Conservation (phyloP, 2,329 filamentous ascomycete species). For the Elsinoe fawcettii region DNA sequence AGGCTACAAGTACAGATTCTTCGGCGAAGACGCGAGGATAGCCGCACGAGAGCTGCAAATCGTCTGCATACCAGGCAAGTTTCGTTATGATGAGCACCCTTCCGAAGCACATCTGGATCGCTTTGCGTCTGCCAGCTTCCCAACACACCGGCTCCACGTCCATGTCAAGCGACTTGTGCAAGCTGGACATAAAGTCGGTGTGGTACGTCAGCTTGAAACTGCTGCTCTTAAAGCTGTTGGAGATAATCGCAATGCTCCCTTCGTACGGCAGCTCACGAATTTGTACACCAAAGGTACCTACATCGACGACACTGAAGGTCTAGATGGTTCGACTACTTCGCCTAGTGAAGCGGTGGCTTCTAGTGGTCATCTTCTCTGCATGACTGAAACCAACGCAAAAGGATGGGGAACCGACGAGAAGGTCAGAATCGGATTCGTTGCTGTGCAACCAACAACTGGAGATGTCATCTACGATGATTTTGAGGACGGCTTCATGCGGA, state of each 20-base stretch:
- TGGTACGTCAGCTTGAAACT: slow-evolving; percentile 90
- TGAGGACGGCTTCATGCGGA: slow-evolving; percentile 95
- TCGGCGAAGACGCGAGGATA: slow-evolving; percentile 84
- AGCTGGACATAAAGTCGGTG: slow-evolving; percentile 90
- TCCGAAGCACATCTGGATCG: slow-evolving; percentile 87
- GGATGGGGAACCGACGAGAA: slow-evolving; percentile 83
- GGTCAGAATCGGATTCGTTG: slow-evolving; percentile 82
- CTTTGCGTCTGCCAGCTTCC: slow-evolving; percentile 93
- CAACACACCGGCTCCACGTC: slow-evolving; percentile 81
- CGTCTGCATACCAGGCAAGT: slow-evolving; percentile 92
- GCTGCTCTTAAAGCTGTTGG: slow-evolving; percentile 92
- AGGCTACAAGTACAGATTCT: slow-evolving; percentile 96
- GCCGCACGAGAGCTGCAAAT: slow-evolving; percentile 89
- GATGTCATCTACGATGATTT: slow-evolving; percentile 95
- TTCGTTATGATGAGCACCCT: slow-evolving; percentile 85
- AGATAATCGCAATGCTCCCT: slow-evolving; percentile 87
- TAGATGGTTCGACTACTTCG: slow-evolving; percentile 51
- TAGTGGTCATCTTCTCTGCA: slow-evolving; percentile 84
- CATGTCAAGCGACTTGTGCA: slow-evolving; percentile 89
- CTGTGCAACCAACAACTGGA: slow-evolving; percentile 90
- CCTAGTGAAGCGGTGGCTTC: slow-evolving; percentile 51
- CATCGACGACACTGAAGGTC: slow-evolving; percentile 80
- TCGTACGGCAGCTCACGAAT: slow-evolving; percentile 86
- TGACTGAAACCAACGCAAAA: slow-evolving; percentile 77
- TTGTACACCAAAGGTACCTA: slow-evolving; percentile 98